A percentile compares a stretch with the other conserved stretches of the same genome.
These are phyloP conservation scores for Fusarium sp. DNA, from an alignment of 2,329 filamentous ascomycete genomes.

Conservation along the genomic window DNA sequence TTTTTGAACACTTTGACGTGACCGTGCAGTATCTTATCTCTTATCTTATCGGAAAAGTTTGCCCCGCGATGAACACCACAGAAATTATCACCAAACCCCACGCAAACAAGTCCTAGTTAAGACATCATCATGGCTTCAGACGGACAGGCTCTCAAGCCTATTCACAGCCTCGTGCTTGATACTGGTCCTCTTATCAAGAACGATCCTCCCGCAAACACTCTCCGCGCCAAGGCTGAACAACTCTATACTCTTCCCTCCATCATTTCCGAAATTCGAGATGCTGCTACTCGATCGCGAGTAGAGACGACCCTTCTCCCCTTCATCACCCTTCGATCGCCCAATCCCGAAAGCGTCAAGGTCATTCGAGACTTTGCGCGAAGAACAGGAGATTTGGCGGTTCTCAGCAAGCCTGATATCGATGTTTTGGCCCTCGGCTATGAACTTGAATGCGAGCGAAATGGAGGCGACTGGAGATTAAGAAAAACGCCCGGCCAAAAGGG, in stretches of 20 bases:
- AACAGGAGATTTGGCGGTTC: constrained; percentile 89
- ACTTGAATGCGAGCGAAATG: constrained; percentile 90
- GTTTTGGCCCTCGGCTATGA: constrained; percentile 94
- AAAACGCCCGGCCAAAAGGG: constrained; percentile 84
- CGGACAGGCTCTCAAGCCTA: constrained; percentile 68
- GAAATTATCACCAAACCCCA: constrained; percentile 46
- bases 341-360: constrained; percentile 82
- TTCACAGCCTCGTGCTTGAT: constrained; percentile 90
- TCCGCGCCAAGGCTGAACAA: constrained; percentile 82
- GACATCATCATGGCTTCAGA: constrained; percentile 46
- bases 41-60: constrained; percentile 46
- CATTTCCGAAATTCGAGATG: constrained; percentile 89
- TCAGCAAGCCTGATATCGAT: constrained; percentile 91
- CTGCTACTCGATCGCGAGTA: constrained; percentile 82
- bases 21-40: constrained; percentile 15
- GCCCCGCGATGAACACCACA: constrained; percentile 48
- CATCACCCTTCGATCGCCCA: constrained; percentile 81
- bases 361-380: constrained; percentile 88
- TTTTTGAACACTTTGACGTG: too few relatives aligned
- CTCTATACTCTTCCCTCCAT: constrained; percentile 90
- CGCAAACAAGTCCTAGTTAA: constrained; percentile 13
- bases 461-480: constrained; percentile 89
- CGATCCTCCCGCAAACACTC: constrained; percentile 85
- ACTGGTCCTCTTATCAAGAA: constrained; percentile 96
- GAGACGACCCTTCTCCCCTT: constrained; percentile 91